Base-by-base conservation (phyloP, 2,329 filamentous ascomycete genomes). In the Ophiostoma piceae region DNA sequence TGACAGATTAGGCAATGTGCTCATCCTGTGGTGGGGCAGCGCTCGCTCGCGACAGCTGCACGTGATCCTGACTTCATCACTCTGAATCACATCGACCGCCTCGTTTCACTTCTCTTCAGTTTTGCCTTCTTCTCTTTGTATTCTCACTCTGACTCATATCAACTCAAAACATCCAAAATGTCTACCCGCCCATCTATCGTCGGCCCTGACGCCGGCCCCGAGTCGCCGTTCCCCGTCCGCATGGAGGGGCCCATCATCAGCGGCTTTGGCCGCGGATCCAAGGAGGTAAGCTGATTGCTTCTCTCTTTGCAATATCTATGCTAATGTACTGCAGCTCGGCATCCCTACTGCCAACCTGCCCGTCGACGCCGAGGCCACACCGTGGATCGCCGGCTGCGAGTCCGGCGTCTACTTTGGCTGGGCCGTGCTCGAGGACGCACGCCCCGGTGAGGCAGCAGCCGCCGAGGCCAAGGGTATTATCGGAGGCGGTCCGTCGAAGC, bases 271-370 rank as follows among this genome's bases (percentile, higher is more conserved):
- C 87, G 95, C 71, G 95, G 95, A 19, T 96, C 92, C 76, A 96
- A 93, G 82, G 94, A 97, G 81, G 92, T 94, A 78, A 71, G 80
- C 77, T 60, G 2, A 2, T 11, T 7, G 9, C 9, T 22, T 26
- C 3, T 57, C 26, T 3, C 8, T 67, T 43, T 5, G 2, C 12
- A 29, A 9, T 22, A 16, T 12, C 22, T 6, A 26, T n/a, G 14
- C 26, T 5, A 22, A 19, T 37, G 12, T 0, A 7, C 66, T 26
- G 1, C 19, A 96, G 89, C 91, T 98, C 77, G 94, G 94, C 75
- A 97, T 98, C 78, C 95, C 95, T 2, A 98, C 95, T 1, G 95
- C 95, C 77, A 99, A 98, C 83, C 88, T 98, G 64, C 88, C 88
- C 75, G 90, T 94, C 67, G 89, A 90, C 79, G 83, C 84, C 69